Evolutionary conservation across 352 stramenopile species (phyloP).

Genomic region (Globisporangium nunn): DNA sequence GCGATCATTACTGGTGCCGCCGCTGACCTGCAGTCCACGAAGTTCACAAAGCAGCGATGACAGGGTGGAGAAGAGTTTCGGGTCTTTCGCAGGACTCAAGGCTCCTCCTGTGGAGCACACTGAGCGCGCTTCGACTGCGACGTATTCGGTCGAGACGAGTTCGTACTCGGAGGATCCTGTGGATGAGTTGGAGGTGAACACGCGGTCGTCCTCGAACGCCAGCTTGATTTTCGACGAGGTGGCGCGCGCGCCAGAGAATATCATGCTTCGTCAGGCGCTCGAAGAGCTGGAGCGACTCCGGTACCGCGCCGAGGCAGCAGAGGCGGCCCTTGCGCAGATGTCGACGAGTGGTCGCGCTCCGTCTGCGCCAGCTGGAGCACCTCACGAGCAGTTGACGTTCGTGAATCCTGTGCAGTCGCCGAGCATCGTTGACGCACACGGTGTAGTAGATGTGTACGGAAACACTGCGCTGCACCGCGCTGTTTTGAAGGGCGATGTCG

Average conservation of each 20-base stretch:
- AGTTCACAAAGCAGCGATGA: constrained; percentile 3
- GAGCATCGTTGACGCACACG: background rate
- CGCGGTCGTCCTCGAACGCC: constrained; percentile 6
- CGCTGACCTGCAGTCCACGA: background rate
- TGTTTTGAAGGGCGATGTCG: constrained; percentile 32
- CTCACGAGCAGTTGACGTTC: background rate
- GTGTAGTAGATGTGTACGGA: constrained; percentile 39
- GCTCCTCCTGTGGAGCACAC: constrained; percentile 5
- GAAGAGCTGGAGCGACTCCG: constrained; percentile 49
- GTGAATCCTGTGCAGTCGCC: background rate
- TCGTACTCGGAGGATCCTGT: constrained; percentile 14
- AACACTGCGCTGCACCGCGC: constrained; percentile 48
- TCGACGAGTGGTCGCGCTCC: background rate
- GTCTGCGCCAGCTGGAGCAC: background rate
- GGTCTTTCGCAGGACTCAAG: background rate
- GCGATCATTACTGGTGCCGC: background rate
- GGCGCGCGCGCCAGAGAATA: constrained; percentile 13
- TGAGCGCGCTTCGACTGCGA: constrained; percentile 13
- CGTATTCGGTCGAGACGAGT: constrained; percentile 14
- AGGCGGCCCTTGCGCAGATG: constrained; percentile 42
- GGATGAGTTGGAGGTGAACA: constrained; percentile 12
- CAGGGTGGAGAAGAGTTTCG: constrained; percentile 2
- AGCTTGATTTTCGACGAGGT: constrained; percentile 13
- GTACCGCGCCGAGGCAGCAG: constrained; percentile 47
- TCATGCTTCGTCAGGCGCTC: constrained; percentile 38